phyloP scores from a whole-genome alignment of 768 basidiomycete species.

The Tylopilus subfusipes region DNA sequence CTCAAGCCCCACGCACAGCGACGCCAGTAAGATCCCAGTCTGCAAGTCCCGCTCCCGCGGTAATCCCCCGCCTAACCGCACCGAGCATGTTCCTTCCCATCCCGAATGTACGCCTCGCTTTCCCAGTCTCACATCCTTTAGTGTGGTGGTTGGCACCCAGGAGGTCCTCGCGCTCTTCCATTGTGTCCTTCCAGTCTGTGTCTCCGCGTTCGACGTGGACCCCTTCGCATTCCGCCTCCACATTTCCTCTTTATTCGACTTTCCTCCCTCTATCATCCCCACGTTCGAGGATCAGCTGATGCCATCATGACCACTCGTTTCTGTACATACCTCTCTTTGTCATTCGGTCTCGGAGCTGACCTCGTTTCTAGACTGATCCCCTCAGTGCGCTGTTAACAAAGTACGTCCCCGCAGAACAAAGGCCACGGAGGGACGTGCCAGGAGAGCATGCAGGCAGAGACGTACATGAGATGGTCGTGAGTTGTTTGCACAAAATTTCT shows the following conservation, averaged over 20 bases:
- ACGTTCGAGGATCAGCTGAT: conserved; percentile 5
- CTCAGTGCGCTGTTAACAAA: conserved; percentile 77
- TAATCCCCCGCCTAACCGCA: conserved; percentile 63
- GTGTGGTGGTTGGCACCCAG: conserved; percentile 53
- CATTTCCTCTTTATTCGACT: conserved; percentile 6
- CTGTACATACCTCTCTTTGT: neutral
- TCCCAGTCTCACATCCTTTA: conserved; percentile 46
- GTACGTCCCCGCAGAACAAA: conserved; percentile 76
- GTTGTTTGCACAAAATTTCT: conserved; percentile 27
- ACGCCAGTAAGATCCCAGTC: conserved; percentile 36
- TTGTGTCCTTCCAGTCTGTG: conserved; percentile 17
- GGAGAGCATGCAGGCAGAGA: conserved; percentile 74
- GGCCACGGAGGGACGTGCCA: conserved; percentile 67
- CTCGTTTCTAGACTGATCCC: conserved; percentile 66
- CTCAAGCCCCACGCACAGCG: neutral
- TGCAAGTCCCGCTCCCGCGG: conserved; percentile 35
- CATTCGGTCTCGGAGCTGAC: conserved; percentile 4
- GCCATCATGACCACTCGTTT: conserved; percentile 3
- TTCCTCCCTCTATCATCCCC: neutral
- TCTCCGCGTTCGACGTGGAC: neutral
- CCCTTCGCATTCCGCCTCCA: neutral
- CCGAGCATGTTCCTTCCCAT: conserved; percentile 87
- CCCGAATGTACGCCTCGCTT: conserved; percentile 70
- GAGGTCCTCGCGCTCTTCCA: conserved; percentile 38
- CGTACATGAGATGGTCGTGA: conserved; percentile 78